Conservation (phyloP, 805 yeast species). For the Danielia reshetovae region DNA sequence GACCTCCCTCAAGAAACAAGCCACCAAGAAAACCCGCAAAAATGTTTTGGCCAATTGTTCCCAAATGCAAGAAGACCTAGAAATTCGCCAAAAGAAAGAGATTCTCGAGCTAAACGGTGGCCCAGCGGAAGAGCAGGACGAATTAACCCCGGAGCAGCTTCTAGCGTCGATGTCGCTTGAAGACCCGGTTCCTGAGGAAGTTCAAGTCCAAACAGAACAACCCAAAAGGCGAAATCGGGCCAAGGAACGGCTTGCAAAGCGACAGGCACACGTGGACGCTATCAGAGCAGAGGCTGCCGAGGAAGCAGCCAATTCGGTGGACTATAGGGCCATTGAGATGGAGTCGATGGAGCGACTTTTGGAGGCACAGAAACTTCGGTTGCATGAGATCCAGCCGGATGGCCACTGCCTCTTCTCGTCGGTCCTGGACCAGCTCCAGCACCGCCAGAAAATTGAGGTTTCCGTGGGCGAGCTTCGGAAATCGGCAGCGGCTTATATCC, state of each 20-base stretch:
- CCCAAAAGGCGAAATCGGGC: slow-evolving; percentile 66
- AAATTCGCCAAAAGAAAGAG: slow-evolving; percentile 53
- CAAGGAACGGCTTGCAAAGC: slow-evolving; percentile 73
- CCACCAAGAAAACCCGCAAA: slow-evolving; percentile 73
- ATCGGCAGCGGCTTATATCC: slow-evolving; percentile 63
- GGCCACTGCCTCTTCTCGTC: slow-evolving; percentile 94
- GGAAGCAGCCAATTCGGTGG: slow-evolving; percentile 67
- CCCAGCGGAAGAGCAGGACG: slow-evolving; percentile 13
- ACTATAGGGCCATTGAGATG: slow-evolving; percentile 67
- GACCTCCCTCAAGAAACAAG: slow-evolving; percentile 79
- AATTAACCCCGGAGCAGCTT: slow-evolving; percentile 62
- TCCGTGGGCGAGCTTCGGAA: slow-evolving; percentile 55
- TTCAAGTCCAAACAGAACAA: background rate
- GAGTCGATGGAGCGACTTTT: slow-evolving; percentile 59
- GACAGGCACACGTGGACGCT: slow-evolving; percentile 65
- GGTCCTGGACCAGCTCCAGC: slow-evolving; percentile 67
- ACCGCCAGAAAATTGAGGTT: slow-evolving; percentile 40
- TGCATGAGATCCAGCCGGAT: slow-evolving; percentile 78
- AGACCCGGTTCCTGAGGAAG: background rate
- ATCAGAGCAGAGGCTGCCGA: slow-evolving; percentile 62
- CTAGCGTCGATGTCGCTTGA: slow-evolving; percentile 24
- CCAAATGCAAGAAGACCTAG: slow-evolving; percentile 54
- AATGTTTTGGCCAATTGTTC: slow-evolving; percentile 58
- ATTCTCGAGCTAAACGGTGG: slow-evolving; percentile 20
- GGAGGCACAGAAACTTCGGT: slow-evolving; percentile 42